These are phyloP conservation scores for Aspergillus mulundensis DNA, from an alignment of 495 filamentous ascomycete species.

Conservation along the genomic window DNA sequence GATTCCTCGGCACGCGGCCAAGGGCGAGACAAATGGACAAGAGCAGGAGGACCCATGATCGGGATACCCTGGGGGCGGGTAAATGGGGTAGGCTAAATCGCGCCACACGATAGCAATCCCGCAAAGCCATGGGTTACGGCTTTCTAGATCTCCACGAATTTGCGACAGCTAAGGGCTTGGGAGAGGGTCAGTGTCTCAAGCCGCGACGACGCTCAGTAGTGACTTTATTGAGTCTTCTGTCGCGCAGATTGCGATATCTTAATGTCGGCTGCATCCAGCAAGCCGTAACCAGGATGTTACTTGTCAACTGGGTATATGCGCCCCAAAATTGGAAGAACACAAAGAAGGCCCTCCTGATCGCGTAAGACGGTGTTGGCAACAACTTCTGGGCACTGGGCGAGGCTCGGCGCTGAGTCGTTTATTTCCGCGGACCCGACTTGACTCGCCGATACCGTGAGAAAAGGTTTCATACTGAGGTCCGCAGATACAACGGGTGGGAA, in stretches of 20 bases:
- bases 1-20: constrained; percentile 15
- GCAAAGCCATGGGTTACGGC: background rate
- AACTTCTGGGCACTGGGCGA: constrained; percentile 32
- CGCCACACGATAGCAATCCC: constrained; percentile 4
- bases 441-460: background rate
- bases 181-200: background rate
- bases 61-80: background rate
- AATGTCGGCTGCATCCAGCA: background rate
- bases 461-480: background rate
- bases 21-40: constrained; percentile 1
- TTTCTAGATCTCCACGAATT: background rate
- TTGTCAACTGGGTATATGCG: background rate
- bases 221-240: background rate
- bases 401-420: constrained; percentile 9
- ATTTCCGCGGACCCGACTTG: background rate
- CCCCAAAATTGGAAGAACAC: background rate
- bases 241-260: background rate
- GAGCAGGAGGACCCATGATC: background rate
- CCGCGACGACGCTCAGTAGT: background rate
- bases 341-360: background rate
- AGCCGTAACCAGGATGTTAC: background rate
- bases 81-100: background rate
- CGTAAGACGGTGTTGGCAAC: constrained; percentile 25
- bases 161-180: constrained; percentile 6
- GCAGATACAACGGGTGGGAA: background rate